A percentile compares a stretch with the other conserved stretches of the same genome.
These are phyloP conservation scores for Xylaria bambusicola DNA, from an alignment of 495 filamentous ascomycete genomes.

Conservation along the genomic window DNA sequence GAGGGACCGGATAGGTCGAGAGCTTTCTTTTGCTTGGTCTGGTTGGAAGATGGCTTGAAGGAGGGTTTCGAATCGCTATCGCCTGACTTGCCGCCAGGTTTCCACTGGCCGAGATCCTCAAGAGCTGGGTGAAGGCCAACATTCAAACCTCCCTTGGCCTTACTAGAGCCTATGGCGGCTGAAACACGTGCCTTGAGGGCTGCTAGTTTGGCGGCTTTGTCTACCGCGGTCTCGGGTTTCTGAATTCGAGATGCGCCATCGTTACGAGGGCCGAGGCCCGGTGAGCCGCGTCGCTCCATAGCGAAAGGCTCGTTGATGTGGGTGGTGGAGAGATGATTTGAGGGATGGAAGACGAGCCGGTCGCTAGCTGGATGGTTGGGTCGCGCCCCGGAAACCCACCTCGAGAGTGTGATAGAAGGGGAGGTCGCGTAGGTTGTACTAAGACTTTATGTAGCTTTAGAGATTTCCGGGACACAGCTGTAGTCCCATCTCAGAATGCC, in stretches of 20 bases:
- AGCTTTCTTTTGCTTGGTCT: conserved; percentile 25
- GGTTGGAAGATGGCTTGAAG: conserved; percentile 12
- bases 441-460: too few relatives aligned
- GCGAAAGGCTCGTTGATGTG: conserved; percentile 26
- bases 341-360: not conserved
- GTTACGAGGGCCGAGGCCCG: conserved; percentile 55
- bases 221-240: conserved; percentile 57
- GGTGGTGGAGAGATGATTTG: conserved; percentile 19
- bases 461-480: too few relatives aligned
- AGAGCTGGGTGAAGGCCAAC: conserved; percentile 89
- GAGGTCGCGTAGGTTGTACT: too few relatives aligned
- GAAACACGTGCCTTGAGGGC: conserved; percentile 83
- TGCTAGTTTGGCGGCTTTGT: conserved; percentile 51
- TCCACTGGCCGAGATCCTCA: conserved; percentile 68
- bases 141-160: conserved; percentile 75
- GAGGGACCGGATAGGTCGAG: conserved; percentile 71
- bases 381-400: not conserved
- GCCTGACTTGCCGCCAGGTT: conserved; percentile 44
- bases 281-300: conserved; percentile 46
- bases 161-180: conserved; percentile 64
- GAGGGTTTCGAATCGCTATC: conserved; percentile 32
- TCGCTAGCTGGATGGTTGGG: not conserved
- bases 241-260: conserved; percentile 52
- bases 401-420: too few relatives aligned
- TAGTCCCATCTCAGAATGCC: too few relatives aligned